Base-by-base conservation (phyloP, 1,284 basidiomycete genomes). In the Ustilago hordei region DNA sequence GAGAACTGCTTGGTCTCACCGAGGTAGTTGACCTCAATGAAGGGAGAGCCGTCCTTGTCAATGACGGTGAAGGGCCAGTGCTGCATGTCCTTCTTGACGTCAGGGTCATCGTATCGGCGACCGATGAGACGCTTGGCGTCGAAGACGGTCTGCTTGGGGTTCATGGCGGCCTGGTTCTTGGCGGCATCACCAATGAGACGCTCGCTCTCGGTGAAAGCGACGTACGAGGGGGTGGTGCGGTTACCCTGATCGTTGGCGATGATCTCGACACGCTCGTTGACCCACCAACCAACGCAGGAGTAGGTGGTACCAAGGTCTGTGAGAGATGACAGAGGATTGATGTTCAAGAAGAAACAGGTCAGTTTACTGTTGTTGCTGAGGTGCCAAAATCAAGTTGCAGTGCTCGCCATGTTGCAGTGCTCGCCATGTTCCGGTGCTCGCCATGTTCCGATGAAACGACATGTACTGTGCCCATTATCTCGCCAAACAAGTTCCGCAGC, bases 141-240 rank as follows among this genome's bases (percentile, higher is more conserved):
- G 72, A 81, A 81, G 64, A 84, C 78, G 54, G 86, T 95, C 94
- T 82, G 93, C 91, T 90, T 95, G 92, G 87, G 87, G 89, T 98
- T 98, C 90, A 98, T 98, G 81, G 95, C 96, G 83, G 95, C 95
- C 85, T 88, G 86, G 82, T 85, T 87, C 87, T 87, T 87, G 78
- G 86, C 87, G 56, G 86, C 86, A 91, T 98, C 96, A 88, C 95
- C 96, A 86, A 98, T 98, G 87, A 99, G 89, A 90, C 96, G 95
- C 91, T 99, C 96, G 87, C 93, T 93, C 77, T 94, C 89, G 81
- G 95, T 95, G 91, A 99, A 98, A 83, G 96, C 95, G 88, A 98
- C 96, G 89, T 98, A 98, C 82, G 96, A 99, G 67, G 96, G 96
- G 67, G 96, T 98, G 84, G 96, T 98, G 83, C 96, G 92, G 92